These are phyloP conservation scores for Funneliformis geosporum DNA, from an alignment of 192 early-diverging fungal species.

Conservation along the genomic window DNA sequence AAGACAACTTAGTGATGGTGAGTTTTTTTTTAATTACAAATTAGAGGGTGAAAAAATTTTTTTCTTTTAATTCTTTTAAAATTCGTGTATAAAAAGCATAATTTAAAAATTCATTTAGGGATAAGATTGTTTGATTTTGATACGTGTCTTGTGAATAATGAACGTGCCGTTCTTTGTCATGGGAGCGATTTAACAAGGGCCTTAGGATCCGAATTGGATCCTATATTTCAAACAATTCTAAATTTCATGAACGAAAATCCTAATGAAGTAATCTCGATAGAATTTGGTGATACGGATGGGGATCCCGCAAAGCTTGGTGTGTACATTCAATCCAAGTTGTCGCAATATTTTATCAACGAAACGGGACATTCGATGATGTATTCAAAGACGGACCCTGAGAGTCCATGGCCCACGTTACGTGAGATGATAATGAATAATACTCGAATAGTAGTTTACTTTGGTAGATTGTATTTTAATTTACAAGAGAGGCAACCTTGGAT, in stretches of 20 bases:
- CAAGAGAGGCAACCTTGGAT: constrained; percentile 41
- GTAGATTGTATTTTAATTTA: constrained; percentile 29
- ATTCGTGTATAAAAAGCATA: too few species aligned
- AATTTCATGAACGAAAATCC: constrained; percentile 41
- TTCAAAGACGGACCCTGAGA: not conserved
- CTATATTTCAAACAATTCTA: constrained; percentile 33
- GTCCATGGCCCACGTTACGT: constrained; percentile 38
- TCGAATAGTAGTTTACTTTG: constrained; percentile 41
- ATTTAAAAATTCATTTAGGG: constrained; percentile 28
- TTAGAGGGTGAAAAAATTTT: not conserved
- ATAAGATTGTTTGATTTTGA: constrained; percentile 46
- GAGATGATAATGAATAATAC: constrained; percentile 44
- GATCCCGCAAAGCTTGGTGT: not conserved
- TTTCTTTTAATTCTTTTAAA: not conserved
- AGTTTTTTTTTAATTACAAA: not conserved
- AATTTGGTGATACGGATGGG: constrained; percentile 44
- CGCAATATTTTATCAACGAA: constrained; percentile 38
- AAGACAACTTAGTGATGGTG: constrained; percentile 44
- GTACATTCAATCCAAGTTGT: constrained; percentile 34
- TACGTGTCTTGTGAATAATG: constrained; percentile 38
- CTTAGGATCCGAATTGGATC: constrained; percentile 36
- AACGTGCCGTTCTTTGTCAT: constrained; percentile 41
- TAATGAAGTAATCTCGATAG: constrained; percentile 43
- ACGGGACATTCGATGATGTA: constrained; percentile 33
- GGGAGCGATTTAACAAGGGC: constrained; percentile 34